A percentile compares a stretch with the other conserved stretches of the same genome.
These are phyloP conservation scores for Venturia effusa DNA, from an alignment of 2,329 filamentous ascomycete genomes.

Conservation along the genomic window DNA sequence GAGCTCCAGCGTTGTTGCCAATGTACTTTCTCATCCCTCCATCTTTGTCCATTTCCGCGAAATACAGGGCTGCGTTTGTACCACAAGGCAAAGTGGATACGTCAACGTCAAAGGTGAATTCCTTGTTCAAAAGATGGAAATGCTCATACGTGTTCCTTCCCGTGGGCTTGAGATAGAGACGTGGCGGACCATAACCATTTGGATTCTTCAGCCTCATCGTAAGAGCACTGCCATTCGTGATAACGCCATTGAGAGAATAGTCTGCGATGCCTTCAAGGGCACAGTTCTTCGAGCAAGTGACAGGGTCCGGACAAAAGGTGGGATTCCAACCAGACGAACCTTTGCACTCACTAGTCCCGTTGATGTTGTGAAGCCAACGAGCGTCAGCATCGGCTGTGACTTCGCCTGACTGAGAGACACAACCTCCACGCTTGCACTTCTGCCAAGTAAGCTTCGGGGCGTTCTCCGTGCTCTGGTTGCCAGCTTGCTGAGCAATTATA, in stretches of 20 bases:
- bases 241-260: constrained; percentile 35
- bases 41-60: constrained; percentile 50
- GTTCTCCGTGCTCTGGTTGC: constrained; percentile 28
- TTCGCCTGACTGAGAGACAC: constrained; percentile 24
- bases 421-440: constrained; percentile 29
- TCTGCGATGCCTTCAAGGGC: constrained; percentile 33
- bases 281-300: constrained; percentile 30
- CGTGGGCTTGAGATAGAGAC: not conserved
- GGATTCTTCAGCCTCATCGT: constrained; percentile 48
- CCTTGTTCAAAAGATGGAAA: constrained; percentile 30
- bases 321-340: constrained; percentile 30
- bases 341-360: constrained; percentile 36
- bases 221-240: constrained; percentile 40
- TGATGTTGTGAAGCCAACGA: constrained; percentile 37
- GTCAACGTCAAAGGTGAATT: constrained; percentile 32
- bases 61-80: constrained; percentile 61
- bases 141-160: constrained; percentile 23
- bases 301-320: constrained; percentile 28
- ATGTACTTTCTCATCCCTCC: constrained; percentile 44
- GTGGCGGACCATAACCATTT: constrained; percentile 29
- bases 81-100: constrained; percentile 57
- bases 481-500: constrained; percentile 31
- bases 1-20: constrained; percentile 41
- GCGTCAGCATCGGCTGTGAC: constrained; percentile 38
- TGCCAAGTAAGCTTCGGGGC: constrained; percentile 31